Evolutionary conservation across 1,284 basidiomycete species (phyloP).

Genomic region (Meripilus lineatus): DNA sequence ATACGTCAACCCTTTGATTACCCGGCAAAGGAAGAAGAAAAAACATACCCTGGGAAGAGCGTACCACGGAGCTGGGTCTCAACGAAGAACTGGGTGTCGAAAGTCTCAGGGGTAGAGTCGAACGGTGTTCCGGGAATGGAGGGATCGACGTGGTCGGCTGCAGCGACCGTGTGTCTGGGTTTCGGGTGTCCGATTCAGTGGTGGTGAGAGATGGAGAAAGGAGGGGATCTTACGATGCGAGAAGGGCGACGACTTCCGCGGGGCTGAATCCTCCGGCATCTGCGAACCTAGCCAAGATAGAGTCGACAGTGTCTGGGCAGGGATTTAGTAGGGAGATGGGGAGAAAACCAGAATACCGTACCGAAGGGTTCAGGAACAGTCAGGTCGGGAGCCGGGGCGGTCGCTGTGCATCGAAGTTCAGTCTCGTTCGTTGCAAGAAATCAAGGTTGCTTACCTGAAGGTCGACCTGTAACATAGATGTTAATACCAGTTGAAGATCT

Average conservation of each 20-base stretch:
- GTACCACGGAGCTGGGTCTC: conserved; percentile 24
- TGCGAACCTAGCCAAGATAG: conserved; percentile 24
- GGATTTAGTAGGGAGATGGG: background rate
- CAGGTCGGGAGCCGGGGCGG: conserved; percentile 17
- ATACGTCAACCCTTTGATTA: background rate
- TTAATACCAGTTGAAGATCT: background rate
- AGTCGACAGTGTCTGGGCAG: conserved; percentile 20
- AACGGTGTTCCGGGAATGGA: conserved; percentile 22
- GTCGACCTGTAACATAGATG: conserved; percentile 3
- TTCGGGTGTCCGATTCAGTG: background rate
- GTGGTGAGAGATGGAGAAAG: background rate
- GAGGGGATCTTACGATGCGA: conserved; percentile 21
- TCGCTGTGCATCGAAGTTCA: conserved; percentile 7
- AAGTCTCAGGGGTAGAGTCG: conserved; percentile 23
- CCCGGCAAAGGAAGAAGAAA: background rate
- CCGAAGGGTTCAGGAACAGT: conserved; percentile 27
- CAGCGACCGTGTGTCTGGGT: conserved; percentile 21
- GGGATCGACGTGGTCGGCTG: conserved; percentile 23
- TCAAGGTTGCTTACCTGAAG: background rate
- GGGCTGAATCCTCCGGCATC: conserved; percentile 24
- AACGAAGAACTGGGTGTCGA: conserved; percentile 25
- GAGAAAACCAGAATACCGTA: conserved; percentile 6
- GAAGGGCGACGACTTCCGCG: conserved; percentile 26
- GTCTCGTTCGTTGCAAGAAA: background rate
- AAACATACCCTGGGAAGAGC: conserved; percentile 23